phyloP scores from a whole-genome alignment of 2,329 filamentous ascomycete species.

The Paecilomyces formosus region DNA sequence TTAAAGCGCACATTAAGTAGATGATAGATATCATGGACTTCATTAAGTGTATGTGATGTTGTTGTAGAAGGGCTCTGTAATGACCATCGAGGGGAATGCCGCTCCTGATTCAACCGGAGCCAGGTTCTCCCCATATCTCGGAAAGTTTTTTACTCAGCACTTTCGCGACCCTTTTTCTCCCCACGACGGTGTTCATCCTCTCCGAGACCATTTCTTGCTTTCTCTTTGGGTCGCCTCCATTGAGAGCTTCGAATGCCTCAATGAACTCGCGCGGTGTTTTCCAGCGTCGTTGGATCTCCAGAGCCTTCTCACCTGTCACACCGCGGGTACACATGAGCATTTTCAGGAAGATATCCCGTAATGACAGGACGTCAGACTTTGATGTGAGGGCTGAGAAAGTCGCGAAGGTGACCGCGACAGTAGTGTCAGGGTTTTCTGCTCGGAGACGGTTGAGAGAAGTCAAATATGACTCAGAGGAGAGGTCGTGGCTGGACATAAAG shows the following conservation, averaged over 20 bases:
- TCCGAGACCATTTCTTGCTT: slow-evolving; percentile 55
- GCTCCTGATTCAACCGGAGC: background rate
- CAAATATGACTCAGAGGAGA: slow-evolving; percentile 60
- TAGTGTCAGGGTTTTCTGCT: slow-evolving; percentile 36
- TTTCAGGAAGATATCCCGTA: slow-evolving; percentile 70
- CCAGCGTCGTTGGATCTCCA: slow-evolving; percentile 75
- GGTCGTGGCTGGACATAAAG: slow-evolving; percentile 57
- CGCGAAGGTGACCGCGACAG: slow-evolving; percentile 60
- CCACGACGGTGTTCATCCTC: slow-evolving; percentile 51
- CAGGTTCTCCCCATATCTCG: slow-evolving; percentile 57
- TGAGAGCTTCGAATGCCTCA: slow-evolving; percentile 57
- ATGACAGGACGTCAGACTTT: slow-evolving; percentile 66
- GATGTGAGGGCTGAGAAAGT: slow-evolving; percentile 66
- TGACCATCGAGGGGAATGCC: too few relatives aligned
- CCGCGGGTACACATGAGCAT: slow-evolving; percentile 79
- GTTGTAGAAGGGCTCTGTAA: too few relatives aligned
- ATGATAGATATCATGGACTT: too few relatives aligned
- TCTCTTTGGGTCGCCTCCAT: slow-evolving; percentile 41
- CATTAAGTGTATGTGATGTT: too few relatives aligned
- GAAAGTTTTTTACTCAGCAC: slow-evolving; percentile 61
- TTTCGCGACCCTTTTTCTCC: slow-evolving; percentile 61
- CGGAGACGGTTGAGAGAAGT: slow-evolving; percentile 55
- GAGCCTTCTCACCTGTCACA: slow-evolving; percentile 67
- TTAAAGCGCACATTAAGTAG: too few relatives aligned
- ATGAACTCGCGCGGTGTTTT: slow-evolving; percentile 64